A percentile compares a stretch with the other conserved stretches of the same genome.
These are phyloP conservation scores for Klebsormidium nitens DNA, from an alignment of 139 green algal species.

Conservation along the genomic window DNA sequence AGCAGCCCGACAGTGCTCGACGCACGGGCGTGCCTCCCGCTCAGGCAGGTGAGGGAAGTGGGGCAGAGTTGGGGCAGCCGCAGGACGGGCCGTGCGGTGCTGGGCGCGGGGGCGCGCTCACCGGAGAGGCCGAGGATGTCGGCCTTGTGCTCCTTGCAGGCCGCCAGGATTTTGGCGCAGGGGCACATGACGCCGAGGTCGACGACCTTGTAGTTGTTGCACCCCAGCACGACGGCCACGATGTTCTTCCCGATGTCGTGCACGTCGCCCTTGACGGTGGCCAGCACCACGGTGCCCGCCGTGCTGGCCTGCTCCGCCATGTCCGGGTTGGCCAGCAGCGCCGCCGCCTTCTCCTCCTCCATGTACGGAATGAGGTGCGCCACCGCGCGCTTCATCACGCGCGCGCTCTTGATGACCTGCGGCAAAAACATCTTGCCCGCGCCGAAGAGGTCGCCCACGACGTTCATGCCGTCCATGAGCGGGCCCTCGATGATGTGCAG, in stretches of 20 bases:
- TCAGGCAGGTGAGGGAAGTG: too few species aligned
- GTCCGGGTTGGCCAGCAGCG: conserved; percentile 31
- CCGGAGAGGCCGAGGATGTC: conserved; percentile 93
- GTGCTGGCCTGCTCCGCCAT: conserved; percentile 28
- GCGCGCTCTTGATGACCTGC: conserved; percentile 97
- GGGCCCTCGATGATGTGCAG: conserved; percentile 95
- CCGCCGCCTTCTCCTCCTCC: conserved; percentile 88
- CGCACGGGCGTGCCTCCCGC: too few species aligned
- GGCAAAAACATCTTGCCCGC: conserved; percentile 99
- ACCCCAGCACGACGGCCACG: conserved; percentile 93
- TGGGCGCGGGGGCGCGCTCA: too few species aligned
- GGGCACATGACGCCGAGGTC: conserved; percentile 95
- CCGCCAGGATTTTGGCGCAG: conserved; percentile 91
- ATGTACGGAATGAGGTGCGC: conserved; percentile 96
- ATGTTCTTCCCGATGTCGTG: conserved; percentile 99
- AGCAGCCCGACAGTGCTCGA: too few species aligned
- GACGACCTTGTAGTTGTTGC: conserved; percentile 99
- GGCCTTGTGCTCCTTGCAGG: conserved; percentile 79
- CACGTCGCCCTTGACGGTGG: conserved; percentile 97
- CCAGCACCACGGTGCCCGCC: conserved; percentile 89
- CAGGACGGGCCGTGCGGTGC: too few species aligned
- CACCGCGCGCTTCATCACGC: conserved; percentile 98
- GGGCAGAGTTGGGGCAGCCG: too few species aligned
- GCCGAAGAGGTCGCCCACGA: conserved; percentile 96
- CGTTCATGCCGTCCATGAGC: conserved; percentile 99